phyloP scores from a whole-genome alignment of 257 asterid species.

The Solanum sejunctum region DNA sequence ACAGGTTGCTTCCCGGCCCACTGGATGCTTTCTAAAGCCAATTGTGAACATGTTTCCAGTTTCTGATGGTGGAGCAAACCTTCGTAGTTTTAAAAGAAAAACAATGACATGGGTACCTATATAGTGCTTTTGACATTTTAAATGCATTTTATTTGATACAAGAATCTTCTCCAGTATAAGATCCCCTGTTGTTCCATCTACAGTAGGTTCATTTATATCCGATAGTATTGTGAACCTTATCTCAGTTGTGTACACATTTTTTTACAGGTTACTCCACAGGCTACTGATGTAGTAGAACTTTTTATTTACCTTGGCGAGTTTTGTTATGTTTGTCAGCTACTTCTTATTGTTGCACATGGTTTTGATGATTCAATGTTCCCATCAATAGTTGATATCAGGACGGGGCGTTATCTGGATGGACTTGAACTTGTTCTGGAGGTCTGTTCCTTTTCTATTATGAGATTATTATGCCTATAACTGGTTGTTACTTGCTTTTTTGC shows the following conservation, averaged over 20 bases:
- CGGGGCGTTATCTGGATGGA: slow-evolving; percentile 77
- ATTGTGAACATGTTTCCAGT: slow-evolving; percentile 74
- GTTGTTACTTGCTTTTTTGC: neutral
- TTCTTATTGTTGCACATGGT: slow-evolving; percentile 88
- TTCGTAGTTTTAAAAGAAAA: slow-evolving; percentile 76
- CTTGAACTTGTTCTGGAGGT: slow-evolving; percentile 95
- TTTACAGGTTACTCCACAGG: slow-evolving; percentile 70
- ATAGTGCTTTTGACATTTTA: neutral
- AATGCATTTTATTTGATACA: too few species aligned
- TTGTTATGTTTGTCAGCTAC: slow-evolving; percentile 89
- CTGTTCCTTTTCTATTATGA: slow-evolving; percentile 28
- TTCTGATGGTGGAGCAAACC: slow-evolving; percentile 87
- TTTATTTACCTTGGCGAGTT: slow-evolving; percentile 91
- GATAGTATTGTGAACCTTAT: neutral
- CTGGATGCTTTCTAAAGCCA: slow-evolving; percentile 87
- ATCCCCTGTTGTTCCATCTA: neutral
- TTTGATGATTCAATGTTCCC: slow-evolving; percentile 95
- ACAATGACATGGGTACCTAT: slow-evolving; percentile 74
- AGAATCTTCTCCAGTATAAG: neutral
- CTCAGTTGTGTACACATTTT: neutral
- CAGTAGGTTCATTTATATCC: neutral
- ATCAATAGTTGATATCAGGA: slow-evolving; percentile 89
- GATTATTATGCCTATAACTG: slow-evolving; percentile 19
- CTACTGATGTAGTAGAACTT: slow-evolving; percentile 93
- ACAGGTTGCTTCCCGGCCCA: slow-evolving; percentile 91